Evolutionary conservation across 495 filamentous ascomycete genomes (phyloP).

Genomic region (Tuber borchii): DNA sequence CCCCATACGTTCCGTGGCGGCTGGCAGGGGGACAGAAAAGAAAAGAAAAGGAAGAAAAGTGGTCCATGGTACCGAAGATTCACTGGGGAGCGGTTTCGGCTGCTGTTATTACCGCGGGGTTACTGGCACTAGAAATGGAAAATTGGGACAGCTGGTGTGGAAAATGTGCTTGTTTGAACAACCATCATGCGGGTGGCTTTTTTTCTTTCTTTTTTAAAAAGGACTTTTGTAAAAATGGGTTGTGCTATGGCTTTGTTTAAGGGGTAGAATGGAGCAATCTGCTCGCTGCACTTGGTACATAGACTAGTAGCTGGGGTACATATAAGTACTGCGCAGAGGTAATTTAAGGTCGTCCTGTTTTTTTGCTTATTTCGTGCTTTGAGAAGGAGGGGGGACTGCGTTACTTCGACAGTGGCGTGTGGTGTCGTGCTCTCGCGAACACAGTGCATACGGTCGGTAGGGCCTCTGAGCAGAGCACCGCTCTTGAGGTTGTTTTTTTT

Average conservation of each 20-base stretch:
- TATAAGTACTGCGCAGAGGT: neutral
- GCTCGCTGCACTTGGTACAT: neutral
- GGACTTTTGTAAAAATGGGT: neutral
- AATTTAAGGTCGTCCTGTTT: neutral
- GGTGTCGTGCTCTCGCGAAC: neutral
- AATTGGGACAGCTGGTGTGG: neutral
- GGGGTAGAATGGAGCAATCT: neutral
- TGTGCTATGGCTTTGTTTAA: neutral
- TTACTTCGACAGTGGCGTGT: neutral
- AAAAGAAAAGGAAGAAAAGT: neutral
- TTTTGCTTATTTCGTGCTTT: neutral
- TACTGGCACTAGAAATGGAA: neutral
- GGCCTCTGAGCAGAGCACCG: neutral
- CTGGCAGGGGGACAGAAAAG: neutral
- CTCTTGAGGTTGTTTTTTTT: neutral
- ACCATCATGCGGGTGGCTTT: neutral
- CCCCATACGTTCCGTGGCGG: neutral
- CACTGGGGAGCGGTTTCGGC: neutral
- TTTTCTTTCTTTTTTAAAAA: neutral
- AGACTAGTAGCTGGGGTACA: neutral
- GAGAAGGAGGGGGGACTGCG: neutral
- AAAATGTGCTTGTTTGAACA: neutral
- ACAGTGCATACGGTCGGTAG: neutral
- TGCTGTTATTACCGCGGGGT: neutral
- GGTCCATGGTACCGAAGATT: neutral